A percentile compares a stretch with the other conserved stretches of the same genome.
These are phyloP conservation scores for Colletotrichum sp. DNA, from an alignment of 2,329 filamentous ascomycete genomes.

Conservation along the genomic window DNA sequence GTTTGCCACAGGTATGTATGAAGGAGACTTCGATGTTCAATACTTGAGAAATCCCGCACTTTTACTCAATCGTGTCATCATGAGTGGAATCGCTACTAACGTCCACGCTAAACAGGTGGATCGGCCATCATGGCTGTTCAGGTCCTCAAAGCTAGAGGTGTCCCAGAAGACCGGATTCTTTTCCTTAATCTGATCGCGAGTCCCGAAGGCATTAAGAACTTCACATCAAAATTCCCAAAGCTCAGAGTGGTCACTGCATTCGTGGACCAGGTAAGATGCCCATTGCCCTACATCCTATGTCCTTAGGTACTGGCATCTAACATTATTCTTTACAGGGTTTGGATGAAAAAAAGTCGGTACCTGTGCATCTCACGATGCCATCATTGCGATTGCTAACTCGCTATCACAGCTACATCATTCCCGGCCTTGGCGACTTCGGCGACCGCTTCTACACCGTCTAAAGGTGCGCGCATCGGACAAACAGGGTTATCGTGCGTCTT, in stretches of 20 bases:
- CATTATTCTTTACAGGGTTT: constrained; percentile 63
- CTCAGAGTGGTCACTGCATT: constrained; percentile 94
- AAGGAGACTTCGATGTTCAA: not conserved
- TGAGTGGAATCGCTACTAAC: not conserved
- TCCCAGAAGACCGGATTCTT: constrained; percentile 92
- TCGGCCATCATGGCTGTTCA: constrained; percentile 98
- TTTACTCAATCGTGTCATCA: not conserved
- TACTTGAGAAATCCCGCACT: not conserved
- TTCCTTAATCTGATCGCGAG: constrained; percentile 99
- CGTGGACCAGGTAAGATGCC: constrained; percentile 73
- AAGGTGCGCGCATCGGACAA: constrained; percentile 16
- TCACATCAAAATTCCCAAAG: constrained; percentile 87
- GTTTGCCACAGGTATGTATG: constrained; percentile 87
- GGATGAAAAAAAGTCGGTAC: constrained; percentile 90
- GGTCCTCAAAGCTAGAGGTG: constrained; percentile 85
- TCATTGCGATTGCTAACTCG: constrained; percentile 37
- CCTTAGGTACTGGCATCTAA: not conserved
- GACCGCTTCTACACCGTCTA: constrained; percentile 94
- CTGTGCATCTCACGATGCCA: constrained; percentile 8
- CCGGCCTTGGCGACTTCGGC: constrained; percentile 92
- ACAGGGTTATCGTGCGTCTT: not conserved
- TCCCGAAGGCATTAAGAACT: constrained; percentile 87
- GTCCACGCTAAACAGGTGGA: constrained; percentile 64
- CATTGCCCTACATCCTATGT: not conserved
- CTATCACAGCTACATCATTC: constrained; percentile 84